Evolutionary conservation across 129 eudicot species (phyloP).

Genomic region (Chrysanthemum lavandulifolium): DNA sequence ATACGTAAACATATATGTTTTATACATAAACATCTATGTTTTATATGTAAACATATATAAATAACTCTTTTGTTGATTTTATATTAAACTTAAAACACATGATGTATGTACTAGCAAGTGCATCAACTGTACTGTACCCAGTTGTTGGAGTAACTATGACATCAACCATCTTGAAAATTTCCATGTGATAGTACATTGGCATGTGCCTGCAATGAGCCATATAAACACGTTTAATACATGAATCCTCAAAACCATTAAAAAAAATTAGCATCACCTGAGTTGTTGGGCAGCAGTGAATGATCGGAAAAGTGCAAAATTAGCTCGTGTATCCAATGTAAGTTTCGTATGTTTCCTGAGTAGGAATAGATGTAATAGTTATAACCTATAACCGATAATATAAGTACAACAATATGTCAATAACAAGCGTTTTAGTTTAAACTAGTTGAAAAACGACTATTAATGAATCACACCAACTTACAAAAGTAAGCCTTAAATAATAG

Average conservation of each 20-base stretch:
- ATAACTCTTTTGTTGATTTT: too few relatives aligned
- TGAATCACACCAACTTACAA: too few relatives aligned
- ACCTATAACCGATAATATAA: slow-evolving; percentile 5
- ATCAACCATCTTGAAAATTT: slow-evolving; percentile 76
- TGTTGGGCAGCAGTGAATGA: slow-evolving; percentile 87
- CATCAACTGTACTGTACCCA: too few relatives aligned
- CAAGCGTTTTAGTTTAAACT: not conserved
- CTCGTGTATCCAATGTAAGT: slow-evolving; percentile 68
- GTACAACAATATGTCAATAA: not conserved
- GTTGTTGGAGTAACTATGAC: slow-evolving; percentile 91
- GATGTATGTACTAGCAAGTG: not conserved
- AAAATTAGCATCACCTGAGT: slow-evolving; percentile 49
- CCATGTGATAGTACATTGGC: slow-evolving; percentile 83
- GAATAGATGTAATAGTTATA: not conserved
- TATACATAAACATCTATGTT: too few relatives aligned
- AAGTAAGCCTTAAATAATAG: too few relatives aligned
- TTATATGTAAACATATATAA: too few relatives aligned
- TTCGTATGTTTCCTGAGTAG: slow-evolving; percentile 48
- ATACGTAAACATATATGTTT: too few relatives aligned
- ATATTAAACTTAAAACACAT: too few relatives aligned
- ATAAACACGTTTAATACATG: not conserved
- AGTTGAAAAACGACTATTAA: too few relatives aligned
- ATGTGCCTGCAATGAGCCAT: slow-evolving; percentile 52
- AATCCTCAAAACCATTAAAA: not conserved
- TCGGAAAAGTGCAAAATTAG: slow-evolving; percentile 68